Base-by-base conservation (phyloP, 2,329 filamentous ascomycete genomes). In the Metarhizium anisopliae region DNA sequence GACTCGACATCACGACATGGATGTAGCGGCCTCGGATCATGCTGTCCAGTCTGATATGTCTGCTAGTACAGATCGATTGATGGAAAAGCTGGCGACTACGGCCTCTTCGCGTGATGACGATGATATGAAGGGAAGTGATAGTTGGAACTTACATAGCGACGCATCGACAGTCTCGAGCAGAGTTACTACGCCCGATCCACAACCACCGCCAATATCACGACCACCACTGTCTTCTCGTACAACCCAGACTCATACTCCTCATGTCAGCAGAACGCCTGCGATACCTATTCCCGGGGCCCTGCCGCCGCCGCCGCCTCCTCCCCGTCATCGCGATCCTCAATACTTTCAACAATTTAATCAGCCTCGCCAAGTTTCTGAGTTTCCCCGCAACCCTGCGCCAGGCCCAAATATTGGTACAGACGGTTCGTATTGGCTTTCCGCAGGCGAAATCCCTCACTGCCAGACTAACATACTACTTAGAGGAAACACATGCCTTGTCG, bases 101-200 rank as follows among this genome's bases (percentile, higher is more conserved):
- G 61, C 64, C 36, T 65, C 63, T 5, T 60, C 61, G 20, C 67
- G 59, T 51, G 66, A 64, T 45, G 63, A 66, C 30, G 60, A 62
- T 36, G 63, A 66, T 49, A 59, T 58, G 47, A 64, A 60, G 54
- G 61, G 60, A 16, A 66, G 66, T 59, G 64, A 66, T 55, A 59
- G 60, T 54, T 66, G 60, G 58, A 61, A 56, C 42, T 55, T 61
- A 25, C 61, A 64, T 20, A 66, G 63, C 51, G 61, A 66, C 55
- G 57, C 63, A 51, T 68, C 67, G 20, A 62, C 63, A n/a, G 57
- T 63, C 30, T 64, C 66, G 6, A 68, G 67, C 57, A 60, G 62
- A 52, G 60, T 59, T 43, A 66, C 66, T 20, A 66, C 64, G 43
- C 65, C 62, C 25, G 64, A 68, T 52, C 61, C 58, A 8, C 59